Evolutionary conservation across 2,329 filamentous ascomycete genomes (phyloP).

Genomic region (Teratosphaeria pseudoeucalypti): DNA sequence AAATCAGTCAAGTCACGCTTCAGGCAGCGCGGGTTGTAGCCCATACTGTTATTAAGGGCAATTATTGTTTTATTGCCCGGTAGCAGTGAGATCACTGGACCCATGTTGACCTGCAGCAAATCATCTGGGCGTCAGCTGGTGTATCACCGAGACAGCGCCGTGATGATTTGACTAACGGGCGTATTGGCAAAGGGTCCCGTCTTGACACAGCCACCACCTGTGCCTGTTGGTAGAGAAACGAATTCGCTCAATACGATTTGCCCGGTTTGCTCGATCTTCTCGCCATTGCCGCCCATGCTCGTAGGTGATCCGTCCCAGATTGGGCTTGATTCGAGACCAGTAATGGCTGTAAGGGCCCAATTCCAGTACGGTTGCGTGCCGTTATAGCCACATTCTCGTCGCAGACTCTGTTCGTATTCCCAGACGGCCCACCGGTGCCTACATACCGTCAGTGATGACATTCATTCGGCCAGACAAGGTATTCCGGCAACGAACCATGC

Average conservation of each 20-base stretch:
- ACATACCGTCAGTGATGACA: background rate
- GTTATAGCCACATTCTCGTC: conserved; percentile 34
- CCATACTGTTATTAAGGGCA: background rate
- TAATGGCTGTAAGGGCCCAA: conserved; percentile 21
- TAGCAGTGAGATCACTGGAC: conserved; percentile 20
- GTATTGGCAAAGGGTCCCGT: conserved; percentile 42
- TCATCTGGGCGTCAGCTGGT: background rate
- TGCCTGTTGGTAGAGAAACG: conserved; percentile 37
- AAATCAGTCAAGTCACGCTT: conserved; percentile 14
- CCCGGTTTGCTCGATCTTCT: conserved; percentile 5
- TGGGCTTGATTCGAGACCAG: conserved; percentile 30
- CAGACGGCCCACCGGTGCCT: conserved; percentile 35
- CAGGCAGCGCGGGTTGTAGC: conserved; percentile 18
- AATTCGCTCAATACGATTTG: conserved; percentile 1
- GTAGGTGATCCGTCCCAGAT: conserved; percentile 47
- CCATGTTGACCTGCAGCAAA: conserved; percentile 15
- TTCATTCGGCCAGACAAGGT: background rate
- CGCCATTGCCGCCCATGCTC: conserved; percentile 25
- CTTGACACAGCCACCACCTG: conserved; percentile 47
- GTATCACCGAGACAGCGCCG: background rate
- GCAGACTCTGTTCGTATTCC: conserved; percentile 32
- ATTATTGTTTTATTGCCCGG: conserved; percentile 13
- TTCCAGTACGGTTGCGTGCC: conserved; percentile 41
- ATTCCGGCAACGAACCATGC: background rate
- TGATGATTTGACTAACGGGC: background rate